Evolutionary conservation across 805 yeast genomes (phyloP).

Genomic region (Hanseniaspora nectarophila): DNA sequence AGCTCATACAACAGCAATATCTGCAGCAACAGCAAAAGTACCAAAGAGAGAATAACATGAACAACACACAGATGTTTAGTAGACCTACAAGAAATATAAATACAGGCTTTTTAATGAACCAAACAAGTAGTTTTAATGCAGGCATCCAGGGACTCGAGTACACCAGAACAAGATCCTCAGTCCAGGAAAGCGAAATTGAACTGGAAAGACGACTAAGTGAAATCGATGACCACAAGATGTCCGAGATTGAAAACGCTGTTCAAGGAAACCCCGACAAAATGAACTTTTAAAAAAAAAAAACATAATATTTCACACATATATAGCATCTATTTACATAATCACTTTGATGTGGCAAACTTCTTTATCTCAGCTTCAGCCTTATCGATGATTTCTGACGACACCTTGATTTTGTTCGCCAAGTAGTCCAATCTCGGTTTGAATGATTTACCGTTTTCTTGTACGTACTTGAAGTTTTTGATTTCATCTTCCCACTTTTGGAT

Average conservation of each 20-base stretch:
- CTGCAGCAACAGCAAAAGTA: slow-evolving; percentile 10
- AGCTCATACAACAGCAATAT: slow-evolving; percentile 7
- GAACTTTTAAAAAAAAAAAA: slow-evolving; percentile 7
- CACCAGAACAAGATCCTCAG: slow-evolving; percentile 7
- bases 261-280: neutral
- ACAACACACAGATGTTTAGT: neutral
- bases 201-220: slow-evolving; percentile 13
- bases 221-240: slow-evolving; percentile 8
- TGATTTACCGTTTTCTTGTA: slow-evolving; percentile 39
- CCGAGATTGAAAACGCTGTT: slow-evolving; percentile 5
- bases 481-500: slow-evolving; percentile 63
- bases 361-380: slow-evolving; percentile 37
- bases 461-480: slow-evolving; percentile 40
- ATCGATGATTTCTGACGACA: slow-evolving; percentile 41
- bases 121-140: neutral
- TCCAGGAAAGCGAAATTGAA: slow-evolving; percentile 6
- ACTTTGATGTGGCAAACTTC: slow-evolving; percentile 21
- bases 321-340: neutral
- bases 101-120: slow-evolving; percentile 5
- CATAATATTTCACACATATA: neutral
- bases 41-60: slow-evolving; percentile 3
- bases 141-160: slow-evolving; percentile 12
- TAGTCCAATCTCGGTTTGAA: slow-evolving; percentile 54
- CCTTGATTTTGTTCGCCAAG: slow-evolving; percentile 53
- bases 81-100: slow-evolving; percentile 14